Percentiles rank a stretch among this genome's conserved stretches.
Conservation (phyloP, 78 protist genomes). For the Dictyostelium capitatum region DNA sequence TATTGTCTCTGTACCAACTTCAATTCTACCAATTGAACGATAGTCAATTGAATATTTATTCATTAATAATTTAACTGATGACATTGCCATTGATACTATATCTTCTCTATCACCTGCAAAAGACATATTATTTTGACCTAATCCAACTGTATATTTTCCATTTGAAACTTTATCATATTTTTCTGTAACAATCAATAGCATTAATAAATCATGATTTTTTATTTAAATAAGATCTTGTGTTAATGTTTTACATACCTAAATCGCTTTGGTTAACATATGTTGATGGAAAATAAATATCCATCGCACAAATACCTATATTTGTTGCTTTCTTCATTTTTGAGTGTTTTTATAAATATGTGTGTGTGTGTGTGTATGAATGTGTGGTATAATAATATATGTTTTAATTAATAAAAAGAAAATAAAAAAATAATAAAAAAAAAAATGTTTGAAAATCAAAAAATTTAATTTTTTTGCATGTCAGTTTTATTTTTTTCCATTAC, state of each 20-base stretch:
- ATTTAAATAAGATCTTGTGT: background rate
- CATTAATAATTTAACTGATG: slow-evolving; percentile 82
- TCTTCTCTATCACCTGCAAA: slow-evolving; percentile 94
- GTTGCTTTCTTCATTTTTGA: background rate
- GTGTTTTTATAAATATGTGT: too few relatives aligned
- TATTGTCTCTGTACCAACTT: slow-evolving; percentile 97
- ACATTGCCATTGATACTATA: slow-evolving; percentile 92
- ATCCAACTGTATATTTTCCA: slow-evolving; percentile 98
- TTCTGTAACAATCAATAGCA: background rate
- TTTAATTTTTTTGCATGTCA: background rate
- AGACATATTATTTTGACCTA: slow-evolving; percentile 95
- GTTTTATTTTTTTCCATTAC: too few relatives aligned
- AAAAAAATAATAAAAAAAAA: too few relatives aligned
- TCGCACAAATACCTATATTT: slow-evolving; percentile 93
- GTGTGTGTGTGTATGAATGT: too few relatives aligned
- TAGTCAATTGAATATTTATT: slow-evolving; percentile 56
- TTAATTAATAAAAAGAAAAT: background rate
- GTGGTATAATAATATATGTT: background rate
- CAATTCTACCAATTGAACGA: slow-evolving; percentile 93
- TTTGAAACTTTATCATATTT: slow-evolving; percentile 70
- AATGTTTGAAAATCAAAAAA: background rate
- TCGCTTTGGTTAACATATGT: slow-evolving; percentile 87
- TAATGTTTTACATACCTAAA: slow-evolving; percentile 37
- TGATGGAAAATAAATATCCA: slow-evolving; percentile 95
- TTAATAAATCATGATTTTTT: too few relatives aligned